These are phyloP conservation scores for Russula brevipes DNA, from an alignment of 768 basidiomycete genomes.

Conservation along the genomic window DNA sequence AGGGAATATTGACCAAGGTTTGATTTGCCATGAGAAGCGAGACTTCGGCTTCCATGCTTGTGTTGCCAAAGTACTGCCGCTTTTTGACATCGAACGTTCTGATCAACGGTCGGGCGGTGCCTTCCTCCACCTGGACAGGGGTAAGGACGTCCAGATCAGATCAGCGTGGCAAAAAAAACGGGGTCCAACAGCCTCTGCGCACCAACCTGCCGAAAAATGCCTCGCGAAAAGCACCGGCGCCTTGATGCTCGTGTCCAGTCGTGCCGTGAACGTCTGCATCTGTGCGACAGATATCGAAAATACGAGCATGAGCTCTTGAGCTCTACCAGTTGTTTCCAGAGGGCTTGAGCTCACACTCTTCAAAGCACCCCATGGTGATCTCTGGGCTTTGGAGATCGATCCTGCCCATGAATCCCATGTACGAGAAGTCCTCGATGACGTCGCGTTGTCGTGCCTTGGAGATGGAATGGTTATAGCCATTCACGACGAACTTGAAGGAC, in stretches of 20 bases:
- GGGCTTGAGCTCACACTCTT: slow-evolving; percentile 69
- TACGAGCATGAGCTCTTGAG: not conserved
- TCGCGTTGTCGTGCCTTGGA: slow-evolving; percentile 58
- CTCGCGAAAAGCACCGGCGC: slow-evolving; percentile 62
- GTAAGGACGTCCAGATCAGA: not conserved
- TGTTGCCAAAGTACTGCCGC: slow-evolving; percentile 87
- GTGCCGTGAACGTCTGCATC: slow-evolving; percentile 48
- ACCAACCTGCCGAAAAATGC: slow-evolving; percentile 88
- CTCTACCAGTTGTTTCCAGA: not conserved
- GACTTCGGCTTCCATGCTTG: slow-evolving; percentile 96
- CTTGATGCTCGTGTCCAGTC: slow-evolving; percentile 47
- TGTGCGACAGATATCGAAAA: slow-evolving; percentile 26
- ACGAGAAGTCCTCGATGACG: slow-evolving; percentile 74
- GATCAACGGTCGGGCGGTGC: slow-evolving; percentile 63
- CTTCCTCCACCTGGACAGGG: slow-evolving; percentile 47
- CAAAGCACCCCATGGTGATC: slow-evolving; percentile 66
- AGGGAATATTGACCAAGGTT: slow-evolving; percentile 52
- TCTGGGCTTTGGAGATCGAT: slow-evolving; percentile 81
- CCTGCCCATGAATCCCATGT: slow-evolving; percentile 76
- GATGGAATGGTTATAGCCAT: slow-evolving; percentile 70
- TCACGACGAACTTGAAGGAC: slow-evolving; percentile 77
- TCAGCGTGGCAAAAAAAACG: too few relatives aligned
- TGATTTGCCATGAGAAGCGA: slow-evolving; percentile 97
- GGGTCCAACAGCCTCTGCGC: slow-evolving; percentile 31
- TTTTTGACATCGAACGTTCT: slow-evolving; percentile 82